Evolutionary conservation across 139 green algal species (phyloP).

Genomic region (Coccomyxa sp.): DNA sequence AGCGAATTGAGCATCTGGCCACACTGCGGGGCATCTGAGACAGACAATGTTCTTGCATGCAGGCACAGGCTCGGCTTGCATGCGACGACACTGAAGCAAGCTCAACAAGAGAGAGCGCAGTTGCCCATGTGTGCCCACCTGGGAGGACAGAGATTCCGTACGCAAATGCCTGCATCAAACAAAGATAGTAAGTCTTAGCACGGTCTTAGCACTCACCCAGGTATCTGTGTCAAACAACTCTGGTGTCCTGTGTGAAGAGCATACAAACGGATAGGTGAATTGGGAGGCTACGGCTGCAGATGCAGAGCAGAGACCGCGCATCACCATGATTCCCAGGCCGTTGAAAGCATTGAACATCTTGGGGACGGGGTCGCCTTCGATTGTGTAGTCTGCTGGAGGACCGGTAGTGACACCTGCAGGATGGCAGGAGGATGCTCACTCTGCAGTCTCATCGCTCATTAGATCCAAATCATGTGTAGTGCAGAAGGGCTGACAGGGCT

Average conservation of each 20-base stretch:
- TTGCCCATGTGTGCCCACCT: neutral
- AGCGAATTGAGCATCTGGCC: neutral
- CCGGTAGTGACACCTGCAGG: neutral
- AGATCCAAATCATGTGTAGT: too few species aligned
- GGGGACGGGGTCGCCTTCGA: neutral
- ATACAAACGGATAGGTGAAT: neutral
- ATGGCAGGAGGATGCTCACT: too few species aligned
- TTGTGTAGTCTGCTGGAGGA: neutral
- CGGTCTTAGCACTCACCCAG: neutral
- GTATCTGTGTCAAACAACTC: neutral
- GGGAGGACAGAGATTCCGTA: slow-evolving; percentile 1
- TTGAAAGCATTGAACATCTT: slow-evolving; percentile 1
- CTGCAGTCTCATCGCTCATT: too few species aligned
- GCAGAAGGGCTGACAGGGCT: too few species aligned
- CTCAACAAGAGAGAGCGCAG: neutral
- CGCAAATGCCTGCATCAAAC: neutral
- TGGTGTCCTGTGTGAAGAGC: neutral
- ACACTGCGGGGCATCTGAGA: neutral
- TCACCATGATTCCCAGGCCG: neutral
- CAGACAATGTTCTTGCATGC: neutral
- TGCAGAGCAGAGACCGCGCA: too few species aligned
- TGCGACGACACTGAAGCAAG: too few species aligned
- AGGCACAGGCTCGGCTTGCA: neutral
- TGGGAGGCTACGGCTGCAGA: too few species aligned
- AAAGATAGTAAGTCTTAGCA: neutral